A percentile compares a stretch with the other conserved stretches of the same genome.
These are phyloP conservation scores for Escovopsis weberi DNA, from an alignment of 2,329 filamentous ascomycete genomes.

Conservation along the genomic window DNA sequence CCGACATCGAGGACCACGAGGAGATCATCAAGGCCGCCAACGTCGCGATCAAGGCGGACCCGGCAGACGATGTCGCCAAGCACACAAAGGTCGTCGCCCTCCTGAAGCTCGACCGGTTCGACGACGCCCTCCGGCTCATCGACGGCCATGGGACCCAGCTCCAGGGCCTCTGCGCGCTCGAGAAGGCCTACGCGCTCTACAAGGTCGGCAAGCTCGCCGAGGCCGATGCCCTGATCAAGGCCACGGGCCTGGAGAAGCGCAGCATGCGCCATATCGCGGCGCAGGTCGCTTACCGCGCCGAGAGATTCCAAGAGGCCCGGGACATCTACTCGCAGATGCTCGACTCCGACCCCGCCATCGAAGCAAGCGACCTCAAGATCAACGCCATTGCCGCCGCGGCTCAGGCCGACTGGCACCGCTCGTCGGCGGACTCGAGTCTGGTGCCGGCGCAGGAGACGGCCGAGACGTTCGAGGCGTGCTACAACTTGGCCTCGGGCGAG, in stretches of 20 bases:
- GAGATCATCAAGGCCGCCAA: constrained; percentile 54
- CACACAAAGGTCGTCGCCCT: constrained; percentile 61
- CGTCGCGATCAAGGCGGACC: constrained; percentile 46
- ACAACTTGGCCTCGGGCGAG: constrained; percentile 62
- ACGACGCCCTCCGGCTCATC: constrained; percentile 58
- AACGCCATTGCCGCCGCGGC: constrained; percentile 60
- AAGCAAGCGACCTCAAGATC: constrained; percentile 60
- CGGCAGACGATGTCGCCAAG: constrained; percentile 43
- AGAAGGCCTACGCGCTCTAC: constrained; percentile 73
- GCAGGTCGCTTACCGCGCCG: constrained; percentile 59
- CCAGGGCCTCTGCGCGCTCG: constrained; percentile 46
- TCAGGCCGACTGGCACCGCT: constrained; percentile 56
- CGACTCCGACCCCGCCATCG: constrained; percentile 27
- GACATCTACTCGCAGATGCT: constrained; percentile 48
- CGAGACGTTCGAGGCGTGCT: constrained; percentile 68
- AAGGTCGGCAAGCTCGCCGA: constrained; percentile 57
- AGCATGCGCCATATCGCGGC: constrained; percentile 40
- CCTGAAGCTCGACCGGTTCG: constrained; percentile 68
- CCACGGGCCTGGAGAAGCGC: constrained; percentile 17
- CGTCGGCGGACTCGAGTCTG: constrained; percentile 18
- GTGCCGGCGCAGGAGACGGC: constrained; percentile 39
- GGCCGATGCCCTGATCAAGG: constrained; percentile 35
- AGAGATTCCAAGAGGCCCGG: constrained; percentile 55
- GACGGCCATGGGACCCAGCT: constrained; percentile 47
- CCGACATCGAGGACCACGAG: constrained; percentile 54